Percentiles rank a stretch among this genome's conserved stretches.
These are phyloP conservation scores for Fusarium sterilihyphosum DNA, from an alignment of 2,329 filamentous ascomycete genomes.

Conservation along the genomic window DNA sequence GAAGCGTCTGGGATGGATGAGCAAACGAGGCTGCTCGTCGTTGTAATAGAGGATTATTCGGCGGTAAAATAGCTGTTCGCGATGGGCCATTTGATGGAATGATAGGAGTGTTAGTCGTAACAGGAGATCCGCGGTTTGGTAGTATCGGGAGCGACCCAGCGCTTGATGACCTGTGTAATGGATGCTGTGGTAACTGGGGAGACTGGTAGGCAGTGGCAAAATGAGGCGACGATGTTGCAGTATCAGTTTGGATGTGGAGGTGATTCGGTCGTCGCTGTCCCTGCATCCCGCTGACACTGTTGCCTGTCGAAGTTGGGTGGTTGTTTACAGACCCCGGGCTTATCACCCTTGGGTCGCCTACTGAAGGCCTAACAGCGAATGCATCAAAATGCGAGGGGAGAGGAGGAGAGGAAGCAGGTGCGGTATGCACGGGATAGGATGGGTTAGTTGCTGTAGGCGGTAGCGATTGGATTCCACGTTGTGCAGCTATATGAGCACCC, in stretches of 20 bases:
- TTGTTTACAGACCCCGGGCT: conserved; percentile 8
- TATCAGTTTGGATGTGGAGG: conserved; percentile 7
- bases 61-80: conserved; percentile 6
- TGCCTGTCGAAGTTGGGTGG: conserved; percentile 1
- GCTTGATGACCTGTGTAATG: conserved; percentile 8
- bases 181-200: conserved; percentile 3
- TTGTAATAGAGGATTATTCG: conserved; percentile 8
- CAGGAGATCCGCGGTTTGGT: conserved; percentile 9
- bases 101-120: not conserved
- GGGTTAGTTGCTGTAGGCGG: conserved; percentile 12
- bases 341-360: conserved; percentile 2
- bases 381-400: conserved; percentile 13
- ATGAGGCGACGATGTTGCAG: not conserved
- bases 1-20: conserved; percentile 21
- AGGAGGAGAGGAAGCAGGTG: conserved; percentile 4
- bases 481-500: conserved; percentile 2
- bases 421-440: not conserved
- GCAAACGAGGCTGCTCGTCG: conserved; percentile 24
- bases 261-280: conserved; percentile 2
- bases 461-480: conserved; percentile 3
- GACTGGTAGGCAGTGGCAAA: conserved; percentile 10
- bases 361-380: not conserved
- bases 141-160: not conserved
- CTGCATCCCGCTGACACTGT: not conserved
- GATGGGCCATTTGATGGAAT: conserved; percentile 5